These are phyloP conservation scores for Picea sitchensis DNA, from an alignment of 75 land plant species.

Conservation along the genomic window DNA sequence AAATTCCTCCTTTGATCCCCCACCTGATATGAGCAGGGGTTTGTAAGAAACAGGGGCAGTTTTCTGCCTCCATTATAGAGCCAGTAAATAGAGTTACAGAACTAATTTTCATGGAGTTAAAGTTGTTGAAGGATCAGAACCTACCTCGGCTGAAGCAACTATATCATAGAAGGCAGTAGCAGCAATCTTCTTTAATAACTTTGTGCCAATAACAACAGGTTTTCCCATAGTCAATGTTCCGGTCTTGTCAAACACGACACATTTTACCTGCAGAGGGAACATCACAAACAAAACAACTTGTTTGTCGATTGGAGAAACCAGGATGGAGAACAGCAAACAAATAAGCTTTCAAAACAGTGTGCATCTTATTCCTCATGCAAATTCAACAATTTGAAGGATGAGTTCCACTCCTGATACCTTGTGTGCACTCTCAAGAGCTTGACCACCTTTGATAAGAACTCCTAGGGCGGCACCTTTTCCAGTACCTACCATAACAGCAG, in stretches of 20 bases:
- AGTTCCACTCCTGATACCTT: conserved; percentile 16
- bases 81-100: background rate
- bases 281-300: background rate
- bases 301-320: background rate
- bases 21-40: background rate
- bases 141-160: conserved; percentile 47
- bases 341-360: background rate
- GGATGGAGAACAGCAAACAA: background rate
- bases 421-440: conserved; percentile 26
- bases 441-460: conserved; percentile 37
- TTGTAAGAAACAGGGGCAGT: too few species aligned
- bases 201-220: conserved; percentile 38
- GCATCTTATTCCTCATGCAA: background rate
- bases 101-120: background rate
- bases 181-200: conserved; percentile 22
- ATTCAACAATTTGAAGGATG: background rate
- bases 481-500: conserved; percentile 42
- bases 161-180: conserved; percentile 29
- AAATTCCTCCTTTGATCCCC: background rate
- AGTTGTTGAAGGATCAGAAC: background rate
- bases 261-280: conserved; percentile 30
- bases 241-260: conserved; percentile 46
- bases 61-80: background rate
- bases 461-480: conserved; percentile 34
- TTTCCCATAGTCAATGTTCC: conserved; percentile 43